Conservation (phyloP, 495 filamentous ascomycete species). For the Clohesyomyces aquaticus region DNA sequence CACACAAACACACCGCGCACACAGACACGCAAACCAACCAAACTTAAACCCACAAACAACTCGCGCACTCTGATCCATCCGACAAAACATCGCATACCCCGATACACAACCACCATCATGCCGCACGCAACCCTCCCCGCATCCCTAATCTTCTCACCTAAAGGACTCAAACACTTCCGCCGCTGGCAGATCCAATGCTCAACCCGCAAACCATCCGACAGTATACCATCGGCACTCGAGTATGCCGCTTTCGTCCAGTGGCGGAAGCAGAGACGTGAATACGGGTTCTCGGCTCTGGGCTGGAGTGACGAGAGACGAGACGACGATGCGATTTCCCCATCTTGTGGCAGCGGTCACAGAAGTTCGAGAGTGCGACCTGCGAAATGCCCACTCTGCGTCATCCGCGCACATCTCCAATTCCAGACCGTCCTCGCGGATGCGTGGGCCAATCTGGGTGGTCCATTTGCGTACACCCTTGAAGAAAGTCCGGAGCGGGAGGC, state of each 20-base stretch:
- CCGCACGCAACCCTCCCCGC: background rate
- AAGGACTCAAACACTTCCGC: background rate
- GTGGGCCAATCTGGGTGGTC: background rate
- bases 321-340: background rate
- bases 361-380: background rate
- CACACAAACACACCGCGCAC: too few species aligned
- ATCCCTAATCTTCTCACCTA: background rate
- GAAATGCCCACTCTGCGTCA: background rate
- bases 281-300: too few species aligned
- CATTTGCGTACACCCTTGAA: background rate
- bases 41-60: too few species aligned
- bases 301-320: too few species aligned
- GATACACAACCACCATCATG: too few species aligned
- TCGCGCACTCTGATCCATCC: too few species aligned
- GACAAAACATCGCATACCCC: too few species aligned
- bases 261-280: background rate
- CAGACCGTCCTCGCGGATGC: background rate
- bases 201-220: background rate
- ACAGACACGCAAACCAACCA: too few species aligned
- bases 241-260: background rate
- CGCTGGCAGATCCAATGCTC: background rate
- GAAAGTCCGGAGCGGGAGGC: background rate
- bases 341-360: background rate
- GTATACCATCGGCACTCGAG: background rate
- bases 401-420: conserved; percentile 1